These are phyloP conservation scores for Calcarisporium arbuscula DNA, from an alignment of 2,329 filamentous ascomycete genomes.

Conservation along the genomic window DNA sequence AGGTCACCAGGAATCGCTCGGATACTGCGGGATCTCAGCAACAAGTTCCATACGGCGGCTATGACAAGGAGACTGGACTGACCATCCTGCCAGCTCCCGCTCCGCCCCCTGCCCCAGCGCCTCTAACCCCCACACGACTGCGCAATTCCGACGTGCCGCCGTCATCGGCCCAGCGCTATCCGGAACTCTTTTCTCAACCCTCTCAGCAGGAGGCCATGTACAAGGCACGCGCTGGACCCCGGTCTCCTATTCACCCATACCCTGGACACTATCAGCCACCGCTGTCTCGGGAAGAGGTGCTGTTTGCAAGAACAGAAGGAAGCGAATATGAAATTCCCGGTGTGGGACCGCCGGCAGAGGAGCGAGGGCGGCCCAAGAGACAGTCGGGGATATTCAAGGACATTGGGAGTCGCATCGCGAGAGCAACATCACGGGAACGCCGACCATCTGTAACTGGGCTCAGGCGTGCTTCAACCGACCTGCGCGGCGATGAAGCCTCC, in stretches of 20 bases:
- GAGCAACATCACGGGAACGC: slow-evolving; percentile 25
- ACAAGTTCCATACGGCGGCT: slow-evolving; percentile 28
- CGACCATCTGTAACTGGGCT: slow-evolving; percentile 19
- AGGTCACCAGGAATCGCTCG: slow-evolving; percentile 25
- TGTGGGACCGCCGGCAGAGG: slow-evolving; percentile 27
- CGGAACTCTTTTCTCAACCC: slow-evolving; percentile 35
- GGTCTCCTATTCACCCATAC: slow-evolving; percentile 12
- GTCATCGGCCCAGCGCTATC: slow-evolving; percentile 44
- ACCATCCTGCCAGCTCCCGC: slow-evolving; percentile 10
- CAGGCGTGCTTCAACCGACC: slow-evolving; percentile 10
- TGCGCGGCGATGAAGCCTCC: slow-evolving; percentile 33
- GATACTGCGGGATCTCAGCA: slow-evolving; percentile 24
- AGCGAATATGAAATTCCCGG: slow-evolving; percentile 31
- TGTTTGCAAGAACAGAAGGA: slow-evolving; percentile 32
- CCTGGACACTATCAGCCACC: slow-evolving; percentile 11
- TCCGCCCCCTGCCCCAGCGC: slow-evolving; percentile 9
- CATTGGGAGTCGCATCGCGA: slow-evolving; percentile 37
- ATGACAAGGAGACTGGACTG: slow-evolving; percentile 47
- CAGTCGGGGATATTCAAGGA: slow-evolving; percentile 46
- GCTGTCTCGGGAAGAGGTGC: slow-evolving; percentile 15
- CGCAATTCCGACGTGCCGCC: slow-evolving; percentile 37
- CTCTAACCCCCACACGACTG: slow-evolving; percentile 15
- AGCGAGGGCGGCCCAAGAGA: slow-evolving; percentile 28
- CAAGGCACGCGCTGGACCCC: slow-evolving; percentile 7
- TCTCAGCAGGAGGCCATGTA: slow-evolving; percentile 7